phyloP scores from a whole-genome alignment of 768 basidiomycete genomes.

The Trametes sanguinea region DNA sequence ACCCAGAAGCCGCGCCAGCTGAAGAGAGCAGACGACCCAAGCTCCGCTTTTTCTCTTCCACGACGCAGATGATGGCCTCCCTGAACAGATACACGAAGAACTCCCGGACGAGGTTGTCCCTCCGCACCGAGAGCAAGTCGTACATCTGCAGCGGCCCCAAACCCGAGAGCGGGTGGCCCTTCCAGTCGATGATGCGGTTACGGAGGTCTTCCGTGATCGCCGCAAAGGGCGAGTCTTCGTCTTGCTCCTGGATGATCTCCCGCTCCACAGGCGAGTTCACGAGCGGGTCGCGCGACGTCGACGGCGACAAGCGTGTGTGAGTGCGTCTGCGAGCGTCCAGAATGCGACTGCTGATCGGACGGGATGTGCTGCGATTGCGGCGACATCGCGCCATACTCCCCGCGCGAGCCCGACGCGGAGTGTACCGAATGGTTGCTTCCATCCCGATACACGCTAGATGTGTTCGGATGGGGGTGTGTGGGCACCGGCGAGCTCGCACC shows the following conservation, averaged over 20 bases:
- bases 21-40: constrained; percentile 72
- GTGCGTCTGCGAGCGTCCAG: constrained; percentile 12
- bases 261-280: constrained; percentile 9
- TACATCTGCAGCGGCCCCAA: constrained; percentile 91
- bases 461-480: background rate
- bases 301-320: constrained; percentile 21
- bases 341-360: constrained; percentile 18
- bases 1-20: constrained; percentile 47
- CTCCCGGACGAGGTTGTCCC: constrained; percentile 87
- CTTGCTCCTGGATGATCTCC: constrained; percentile 32
- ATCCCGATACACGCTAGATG: constrained; percentile 12
- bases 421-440: constrained; percentile 23
- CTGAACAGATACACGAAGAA: constrained; percentile 97
- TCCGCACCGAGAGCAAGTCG: constrained; percentile 85
- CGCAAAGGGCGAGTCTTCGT: constrained; percentile 75
- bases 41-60: constrained; percentile 90
- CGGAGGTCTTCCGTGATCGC: constrained; percentile 88
- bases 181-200: constrained; percentile 93
- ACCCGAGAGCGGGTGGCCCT: constrained; percentile 87
- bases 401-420: constrained; percentile 10
- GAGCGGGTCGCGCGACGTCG: constrained; percentile 19
- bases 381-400: constrained; percentile 16
- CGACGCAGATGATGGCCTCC: constrained; percentile 97
- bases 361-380: constrained; percentile 13
- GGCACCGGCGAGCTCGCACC: background rate